A percentile compares a stretch with the other conserved stretches of the same genome.
Conservation (phyloP, 176 grass and related monocot genomes). For the Eragrostis nindensis region DNA sequence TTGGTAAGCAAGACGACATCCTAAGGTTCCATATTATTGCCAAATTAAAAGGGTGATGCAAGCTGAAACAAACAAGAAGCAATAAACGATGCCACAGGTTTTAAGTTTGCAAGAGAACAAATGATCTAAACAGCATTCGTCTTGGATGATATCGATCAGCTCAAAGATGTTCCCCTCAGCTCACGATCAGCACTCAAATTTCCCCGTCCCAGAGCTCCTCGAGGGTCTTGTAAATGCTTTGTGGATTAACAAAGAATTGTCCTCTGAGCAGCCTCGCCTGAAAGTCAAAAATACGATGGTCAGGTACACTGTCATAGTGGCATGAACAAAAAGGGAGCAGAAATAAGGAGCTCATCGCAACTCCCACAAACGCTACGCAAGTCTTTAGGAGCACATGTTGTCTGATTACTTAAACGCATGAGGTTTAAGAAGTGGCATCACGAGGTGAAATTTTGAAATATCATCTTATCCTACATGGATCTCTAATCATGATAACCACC, state of each 20-base stretch:
- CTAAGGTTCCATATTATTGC: too few species aligned
- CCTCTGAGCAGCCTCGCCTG: conserved; percentile 58
- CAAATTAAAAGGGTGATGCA: too few species aligned
- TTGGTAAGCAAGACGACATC: neutral
- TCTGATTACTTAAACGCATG: too few species aligned
- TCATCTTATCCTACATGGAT: too few species aligned
- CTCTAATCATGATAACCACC: neutral
- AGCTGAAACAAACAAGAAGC: neutral
- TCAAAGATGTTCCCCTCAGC: neutral
- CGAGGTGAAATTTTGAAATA: too few species aligned
- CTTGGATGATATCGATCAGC: neutral
- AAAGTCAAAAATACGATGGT: conserved; percentile 26
- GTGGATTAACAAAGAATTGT: conserved; percentile 48
- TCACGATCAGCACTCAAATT: conserved; percentile 3
- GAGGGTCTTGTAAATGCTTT: conserved; percentile 62
- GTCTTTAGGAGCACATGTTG: too few species aligned
- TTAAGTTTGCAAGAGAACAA: neutral
- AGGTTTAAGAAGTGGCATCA: too few species aligned
- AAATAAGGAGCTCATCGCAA: neutral
- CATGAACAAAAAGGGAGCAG: neutral
- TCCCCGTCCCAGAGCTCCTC: conserved; percentile 71
- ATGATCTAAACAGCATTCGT: neutral
- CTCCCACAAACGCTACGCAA: neutral
- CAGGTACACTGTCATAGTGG: neutral
- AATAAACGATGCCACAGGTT: neutral